A percentile compares a stretch with the other conserved stretches of the same genome.
These are phyloP conservation scores for Trichoderma arundinaceum DNA, from an alignment of 2,329 filamentous ascomycete genomes.

Conservation along the genomic window DNA sequence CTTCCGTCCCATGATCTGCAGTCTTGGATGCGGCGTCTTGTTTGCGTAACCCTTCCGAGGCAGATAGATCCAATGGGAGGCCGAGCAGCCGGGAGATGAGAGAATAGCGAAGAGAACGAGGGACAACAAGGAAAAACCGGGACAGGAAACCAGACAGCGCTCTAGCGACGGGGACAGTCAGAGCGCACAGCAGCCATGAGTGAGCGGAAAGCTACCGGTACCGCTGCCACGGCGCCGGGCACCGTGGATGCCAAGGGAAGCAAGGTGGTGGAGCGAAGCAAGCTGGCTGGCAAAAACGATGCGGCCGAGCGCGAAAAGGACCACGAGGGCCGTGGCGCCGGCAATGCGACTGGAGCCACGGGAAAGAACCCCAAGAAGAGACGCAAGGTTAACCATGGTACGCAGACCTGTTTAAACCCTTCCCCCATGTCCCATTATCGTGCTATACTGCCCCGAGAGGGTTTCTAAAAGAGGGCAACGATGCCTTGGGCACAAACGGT, in stretches of 20 bases:
- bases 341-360: conserved; percentile 11
- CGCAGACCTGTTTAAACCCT: conserved; percentile 45
- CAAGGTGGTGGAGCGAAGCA: conserved; percentile 39
- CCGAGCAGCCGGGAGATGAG: conserved; percentile 19
- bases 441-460: background rate
- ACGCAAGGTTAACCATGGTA: conserved; percentile 90
- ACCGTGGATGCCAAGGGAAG: conserved; percentile 42
- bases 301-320: conserved; percentile 43
- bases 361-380: conserved; percentile 76
- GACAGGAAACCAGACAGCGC: background rate
- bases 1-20: conserved; percentile 23
- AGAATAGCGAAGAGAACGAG: background rate
- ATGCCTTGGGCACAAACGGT: background rate
- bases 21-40: background rate
- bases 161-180: background rate
- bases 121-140: background rate
- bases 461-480: background rate
- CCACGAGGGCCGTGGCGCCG: conserved; percentile 34
- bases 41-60: conserved; percentile 31
- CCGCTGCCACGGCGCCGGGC: conserved; percentile 31
- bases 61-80: conserved; percentile 32
- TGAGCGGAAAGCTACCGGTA: conserved; percentile 42
- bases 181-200: conserved; percentile 40
- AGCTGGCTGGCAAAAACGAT: conserved; percentile 40
- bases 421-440: background rate